Conservation (phyloP, 805 yeast species). For the Wickerhamomyces subpelliculosus region DNA sequence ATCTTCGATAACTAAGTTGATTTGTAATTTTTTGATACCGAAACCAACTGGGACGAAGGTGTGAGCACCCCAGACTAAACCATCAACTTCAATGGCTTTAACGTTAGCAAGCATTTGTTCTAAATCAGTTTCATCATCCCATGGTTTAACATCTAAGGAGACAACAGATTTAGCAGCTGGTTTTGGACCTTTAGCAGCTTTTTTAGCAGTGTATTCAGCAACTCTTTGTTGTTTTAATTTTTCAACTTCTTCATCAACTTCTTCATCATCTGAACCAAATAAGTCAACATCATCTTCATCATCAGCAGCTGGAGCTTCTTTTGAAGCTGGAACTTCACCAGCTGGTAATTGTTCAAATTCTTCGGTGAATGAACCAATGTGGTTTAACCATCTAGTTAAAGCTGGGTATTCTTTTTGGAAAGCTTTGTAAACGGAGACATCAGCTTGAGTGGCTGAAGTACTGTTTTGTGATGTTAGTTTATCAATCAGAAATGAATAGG, state of each 20-base stretch:
- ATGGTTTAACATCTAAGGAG: constrained; percentile 97
- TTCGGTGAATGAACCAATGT: constrained; percentile 87
- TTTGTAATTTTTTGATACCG: constrained; percentile 99
- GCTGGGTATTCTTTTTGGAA: constrained; percentile 88
- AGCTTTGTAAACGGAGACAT: constrained; percentile 89
- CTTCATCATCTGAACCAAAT: constrained; percentile 88
- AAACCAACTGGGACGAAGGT: constrained; percentile 95
- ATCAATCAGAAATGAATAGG: background rate
- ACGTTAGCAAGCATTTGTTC: constrained; percentile 83
- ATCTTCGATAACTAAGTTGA: constrained; percentile 97
- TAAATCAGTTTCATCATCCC: constrained; percentile 99
- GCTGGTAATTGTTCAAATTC: constrained; percentile 82
- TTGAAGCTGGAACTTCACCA: constrained; percentile 38
- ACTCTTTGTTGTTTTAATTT: constrained; percentile 94
- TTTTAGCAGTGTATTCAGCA: constrained; percentile 96
- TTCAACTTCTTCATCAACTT: constrained; percentile 96
- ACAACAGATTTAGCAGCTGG: constrained; percentile 98
- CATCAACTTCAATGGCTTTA: constrained; percentile 80
- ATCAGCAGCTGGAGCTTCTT: constrained; percentile 57
- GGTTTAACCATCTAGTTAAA: constrained; percentile 98
- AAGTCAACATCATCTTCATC: constrained; percentile 91
- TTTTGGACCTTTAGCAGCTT: constrained; percentile 95
- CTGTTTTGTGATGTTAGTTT: constrained; percentile 32
- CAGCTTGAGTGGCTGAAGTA: constrained; percentile 90
- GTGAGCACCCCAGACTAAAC: constrained; percentile 98